phyloP scores from a whole-genome alignment of 148 eudicot species.

The Rheum nobile region DNA sequence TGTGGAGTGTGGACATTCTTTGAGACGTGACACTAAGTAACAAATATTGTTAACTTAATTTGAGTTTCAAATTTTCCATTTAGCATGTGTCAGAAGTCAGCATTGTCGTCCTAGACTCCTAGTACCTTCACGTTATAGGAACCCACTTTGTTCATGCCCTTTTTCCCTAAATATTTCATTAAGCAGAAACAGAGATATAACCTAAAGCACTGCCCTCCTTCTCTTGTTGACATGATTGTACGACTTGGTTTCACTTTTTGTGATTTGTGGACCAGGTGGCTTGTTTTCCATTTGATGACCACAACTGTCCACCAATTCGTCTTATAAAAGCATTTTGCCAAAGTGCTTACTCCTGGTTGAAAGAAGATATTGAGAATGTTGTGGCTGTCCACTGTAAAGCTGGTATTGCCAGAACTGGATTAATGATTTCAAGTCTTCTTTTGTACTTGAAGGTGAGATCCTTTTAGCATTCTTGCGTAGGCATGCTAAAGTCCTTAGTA shows the following conservation, averaged over 20 bases:
- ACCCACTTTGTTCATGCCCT: background rate
- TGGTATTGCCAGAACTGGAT: slow-evolving; percentile 96
- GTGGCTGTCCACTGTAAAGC: slow-evolving; percentile 98
- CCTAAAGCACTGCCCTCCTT: background rate
- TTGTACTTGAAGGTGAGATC: slow-evolving; percentile 68
- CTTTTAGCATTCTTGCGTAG: slow-evolving; percentile 3
- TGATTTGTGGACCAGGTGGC: slow-evolving; percentile 51
- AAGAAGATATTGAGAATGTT: slow-evolving; percentile 96
- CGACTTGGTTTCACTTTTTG: background rate
- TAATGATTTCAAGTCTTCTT: slow-evolving; percentile 95
- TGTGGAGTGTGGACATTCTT: background rate
- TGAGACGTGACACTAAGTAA: background rate
- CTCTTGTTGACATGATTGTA: background rate
- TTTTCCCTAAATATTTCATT: background rate
- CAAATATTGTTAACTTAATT: background rate
- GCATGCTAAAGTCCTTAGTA: background rate
- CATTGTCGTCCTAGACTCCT: background rate
- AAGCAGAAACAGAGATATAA: background rate
- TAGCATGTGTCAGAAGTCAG: background rate
- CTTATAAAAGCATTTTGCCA: slow-evolving; percentile 75
- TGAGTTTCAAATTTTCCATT: background rate
- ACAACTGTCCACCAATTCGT: slow-evolving; percentile 94
- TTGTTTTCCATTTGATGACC: slow-evolving; percentile 95
- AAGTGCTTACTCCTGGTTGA: slow-evolving; percentile 97
- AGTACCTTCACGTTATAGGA: background rate